Evolutionary conservation across 805 yeast species (phyloP).

Genomic region (Cyberlindnera maritima): DNA sequence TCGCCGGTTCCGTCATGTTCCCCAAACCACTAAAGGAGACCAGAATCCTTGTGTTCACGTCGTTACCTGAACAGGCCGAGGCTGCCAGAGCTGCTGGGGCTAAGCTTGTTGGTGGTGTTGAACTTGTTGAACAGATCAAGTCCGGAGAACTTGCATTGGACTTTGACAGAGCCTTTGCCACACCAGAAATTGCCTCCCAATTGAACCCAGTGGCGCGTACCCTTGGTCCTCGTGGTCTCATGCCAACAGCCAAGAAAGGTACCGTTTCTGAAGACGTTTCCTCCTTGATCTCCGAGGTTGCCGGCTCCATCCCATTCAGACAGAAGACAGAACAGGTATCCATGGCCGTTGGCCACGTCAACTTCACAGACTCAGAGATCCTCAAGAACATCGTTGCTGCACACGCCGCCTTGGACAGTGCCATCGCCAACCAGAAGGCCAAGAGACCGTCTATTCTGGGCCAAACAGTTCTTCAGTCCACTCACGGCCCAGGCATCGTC

Average conservation of each 20-base stretch:
- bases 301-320: constrained; percentile 76
- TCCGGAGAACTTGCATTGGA: constrained; percentile 47
- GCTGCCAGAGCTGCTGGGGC: constrained; percentile 60
- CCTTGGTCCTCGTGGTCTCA: constrained; percentile 84
- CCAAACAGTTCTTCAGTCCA: constrained; percentile 61
- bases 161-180: constrained; percentile 78
- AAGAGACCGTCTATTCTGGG: constrained; percentile 72
- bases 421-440: constrained; percentile 52
- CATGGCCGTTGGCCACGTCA: constrained; percentile 73
- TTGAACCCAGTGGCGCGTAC: constrained; percentile 70
- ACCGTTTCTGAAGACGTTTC: constrained; percentile 73
- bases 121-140: constrained; percentile 60
- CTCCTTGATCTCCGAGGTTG: constrained; percentile 47
- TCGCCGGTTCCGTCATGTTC: constrained; percentile 67
- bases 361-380: constrained; percentile 74
- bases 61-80: constrained; percentile 47
- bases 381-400: constrained; percentile 68
- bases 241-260: constrained; percentile 85
- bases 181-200: constrained; percentile 71
- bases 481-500: constrained; percentile 78
- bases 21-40: constrained; percentile 71
- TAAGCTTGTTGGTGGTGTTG: constrained; percentile 65
- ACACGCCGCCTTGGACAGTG: constrained; percentile 54
- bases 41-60: constrained; percentile 66
- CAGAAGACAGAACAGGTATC: constrained; percentile 61